A percentile compares a stretch with the other conserved stretches of the same genome.
Conservation (phyloP, 345 rosid genomes). For the Raphanus sativus region DNA sequence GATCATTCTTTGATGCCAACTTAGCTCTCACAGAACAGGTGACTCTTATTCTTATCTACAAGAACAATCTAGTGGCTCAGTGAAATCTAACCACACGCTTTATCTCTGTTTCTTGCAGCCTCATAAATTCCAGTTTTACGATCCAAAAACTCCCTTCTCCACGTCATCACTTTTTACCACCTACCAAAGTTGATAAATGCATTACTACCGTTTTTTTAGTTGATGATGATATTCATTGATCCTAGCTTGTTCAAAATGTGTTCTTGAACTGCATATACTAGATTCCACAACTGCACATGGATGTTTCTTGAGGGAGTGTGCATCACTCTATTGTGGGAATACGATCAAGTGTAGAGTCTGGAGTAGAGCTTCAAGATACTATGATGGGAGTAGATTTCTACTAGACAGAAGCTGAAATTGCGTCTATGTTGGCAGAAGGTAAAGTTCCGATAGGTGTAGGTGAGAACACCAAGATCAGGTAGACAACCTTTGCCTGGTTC, state of each 20-base stretch:
- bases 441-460: slow-evolving; percentile 88
- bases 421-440: slow-evolving; percentile 64
- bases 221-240: background rate
- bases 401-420: slow-evolving; percentile 81
- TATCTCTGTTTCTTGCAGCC: slow-evolving; percentile 43
- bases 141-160: slow-evolving; percentile 77
- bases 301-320: slow-evolving; percentile 72
- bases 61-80: background rate
- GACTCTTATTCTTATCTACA: background rate
- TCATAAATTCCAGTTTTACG: slow-evolving; percentile 72
- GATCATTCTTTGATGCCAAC: slow-evolving; percentile 79
- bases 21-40: slow-evolving; percentile 86
- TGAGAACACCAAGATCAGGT: slow-evolving; percentile 76
- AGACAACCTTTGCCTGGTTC: background rate
- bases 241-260: background rate
- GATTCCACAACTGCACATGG: slow-evolving; percentile 85
- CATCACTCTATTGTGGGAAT: slow-evolving; percentile 76
- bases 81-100: background rate
- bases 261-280: slow-evolving; percentile 48
- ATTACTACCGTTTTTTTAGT: background rate
- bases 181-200: slow-evolving; percentile 84
- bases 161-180: slow-evolving; percentile 90
- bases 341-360: slow-evolving; percentile 73
- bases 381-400: slow-evolving; percentile 94
- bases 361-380: slow-evolving; percentile 77